Evolutionary conservation across 441 rosid genomes (phyloP), one percentile per base, ranked within the genome.

Genomic region (Manihot esculenta): DNA sequence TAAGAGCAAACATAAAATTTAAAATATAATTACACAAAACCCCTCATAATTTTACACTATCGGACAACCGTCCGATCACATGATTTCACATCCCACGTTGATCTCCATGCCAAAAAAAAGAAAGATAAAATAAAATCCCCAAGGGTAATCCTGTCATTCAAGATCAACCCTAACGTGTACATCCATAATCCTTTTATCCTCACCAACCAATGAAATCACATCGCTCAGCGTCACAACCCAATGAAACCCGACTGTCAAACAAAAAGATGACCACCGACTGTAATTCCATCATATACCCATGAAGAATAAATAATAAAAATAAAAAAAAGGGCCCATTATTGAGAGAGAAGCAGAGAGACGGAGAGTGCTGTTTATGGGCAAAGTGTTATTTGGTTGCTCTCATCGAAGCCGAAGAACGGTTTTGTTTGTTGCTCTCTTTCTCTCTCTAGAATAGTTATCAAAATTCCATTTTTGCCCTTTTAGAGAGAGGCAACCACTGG

Each of bases 361-460:
- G 24, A 11, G 9, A 26, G n/a, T 6, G 44, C 10, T 18, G 63
- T 8, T 21, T 41, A 62, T 62, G 66, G 35, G 23, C 18, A 10
- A 35, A 30, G 35, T 30, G 35, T 67, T 3, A 54, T 42, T 27
- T 10, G 27, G 38, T 60, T 41, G 5, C 55, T 27, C 27, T 17
- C 54, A 21, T 33, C 58, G 5, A 45, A 10, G 14, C 18, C 50
- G 23, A 70, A 51, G 67, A 62, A 55, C 63, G 54, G 69, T 63
- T 62, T 71, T 71, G 74, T 62, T 71, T 71, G 68, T 63, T 69
- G 59, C 57, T 68, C 59, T 63, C 67, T 44, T 51, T 63, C 8
- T 23, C 21, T 49, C 38, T 38, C 5, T 18, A 50, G 10, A 47
- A 62, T 14, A 18, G n/a, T 24, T n/a, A 7, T 1, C 1, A 24